phyloP scores from a whole-genome alignment of 208 protist species.

The Leishmania gerbilli region DNA sequence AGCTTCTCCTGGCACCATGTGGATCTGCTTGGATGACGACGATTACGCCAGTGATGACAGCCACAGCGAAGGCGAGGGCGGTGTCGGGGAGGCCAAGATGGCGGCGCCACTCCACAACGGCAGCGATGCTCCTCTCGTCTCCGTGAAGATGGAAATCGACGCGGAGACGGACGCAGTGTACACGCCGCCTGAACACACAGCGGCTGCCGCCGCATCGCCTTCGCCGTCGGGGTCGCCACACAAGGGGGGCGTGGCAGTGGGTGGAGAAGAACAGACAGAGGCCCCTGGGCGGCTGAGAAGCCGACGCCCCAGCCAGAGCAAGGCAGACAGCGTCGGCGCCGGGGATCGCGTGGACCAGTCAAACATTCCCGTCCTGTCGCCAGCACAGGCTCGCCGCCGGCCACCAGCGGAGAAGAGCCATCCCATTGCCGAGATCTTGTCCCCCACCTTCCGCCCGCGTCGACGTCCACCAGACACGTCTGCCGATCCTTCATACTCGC shows the following conservation, averaged over 20 bases:
- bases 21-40: slow-evolving; percentile 81
- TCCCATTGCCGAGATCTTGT: slow-evolving; percentile 56
- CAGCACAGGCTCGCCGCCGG: slow-evolving; percentile 4
- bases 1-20: slow-evolving; percentile 62
- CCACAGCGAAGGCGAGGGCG: slow-evolving; percentile 2
- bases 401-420: slow-evolving; percentile 15
- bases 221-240: background rate
- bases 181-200: background rate
- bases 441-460: slow-evolving; percentile 64
- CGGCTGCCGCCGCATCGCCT: background rate
- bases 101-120: background rate
- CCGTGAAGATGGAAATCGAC: slow-evolving; percentile 10
- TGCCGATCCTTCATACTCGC: background rate
- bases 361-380: background rate
- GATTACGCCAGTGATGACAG: slow-evolving; percentile 34
- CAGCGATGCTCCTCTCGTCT: too few relatives aligned
- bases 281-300: background rate
- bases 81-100: background rate
- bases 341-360: background rate
- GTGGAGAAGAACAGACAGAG: background rate
- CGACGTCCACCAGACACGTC: slow-evolving; percentile 24
- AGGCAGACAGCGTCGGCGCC: background rate
- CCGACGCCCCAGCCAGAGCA: background rate
- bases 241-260: background rate
- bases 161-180: background rate